A percentile compares a stretch with the other conserved stretches of the same genome.
Conservation (phyloP, 2,329 filamentous ascomycete genomes). For the Setomelanomma holmii region DNA sequence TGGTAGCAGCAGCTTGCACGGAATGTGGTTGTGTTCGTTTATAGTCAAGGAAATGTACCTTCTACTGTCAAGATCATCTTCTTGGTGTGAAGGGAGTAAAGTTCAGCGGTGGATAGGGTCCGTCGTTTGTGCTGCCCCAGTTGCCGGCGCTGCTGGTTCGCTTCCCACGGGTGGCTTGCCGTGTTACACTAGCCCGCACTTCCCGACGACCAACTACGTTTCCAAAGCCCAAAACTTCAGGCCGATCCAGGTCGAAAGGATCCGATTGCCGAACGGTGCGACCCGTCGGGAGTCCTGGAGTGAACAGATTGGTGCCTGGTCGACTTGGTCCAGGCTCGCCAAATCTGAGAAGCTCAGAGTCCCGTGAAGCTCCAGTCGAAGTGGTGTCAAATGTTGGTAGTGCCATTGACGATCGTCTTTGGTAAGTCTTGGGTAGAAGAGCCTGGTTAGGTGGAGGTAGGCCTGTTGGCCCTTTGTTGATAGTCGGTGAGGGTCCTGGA, state of each 20-base stretch:
- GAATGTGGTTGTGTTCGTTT: not conserved
- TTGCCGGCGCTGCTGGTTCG: conserved; percentile 39
- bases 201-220: conserved; percentile 33
- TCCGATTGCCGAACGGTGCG: conserved; percentile 48
- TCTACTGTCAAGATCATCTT: conserved; percentile 22
- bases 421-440: conserved; percentile 30
- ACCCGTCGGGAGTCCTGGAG: conserved; percentile 17
- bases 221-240: conserved; percentile 48
- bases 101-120: conserved; percentile 24
- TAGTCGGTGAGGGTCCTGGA: conserved; percentile 30
- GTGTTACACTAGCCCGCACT: conserved; percentile 38
- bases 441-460: conserved; percentile 34
- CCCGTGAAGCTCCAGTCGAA: conserved; percentile 30
- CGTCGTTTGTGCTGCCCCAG: conserved; percentile 33
- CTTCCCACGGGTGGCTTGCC: conserved; percentile 34
- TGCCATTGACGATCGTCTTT: conserved; percentile 29
- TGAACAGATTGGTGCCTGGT: conserved; percentile 37
- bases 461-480: conserved; percentile 31
- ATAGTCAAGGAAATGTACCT: not conserved
- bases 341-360: conserved; percentile 35
- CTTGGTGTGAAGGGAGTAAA: conserved; percentile 19
- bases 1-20: conserved; percentile 19
- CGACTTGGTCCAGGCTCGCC: conserved; percentile 46
- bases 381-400: conserved; percentile 35
- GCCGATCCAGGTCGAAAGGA: conserved; percentile 50